These are phyloP conservation scores for Talaromyces piceae DNA, from an alignment of 2,329 filamentous ascomycete species.

Conservation along the genomic window DNA sequence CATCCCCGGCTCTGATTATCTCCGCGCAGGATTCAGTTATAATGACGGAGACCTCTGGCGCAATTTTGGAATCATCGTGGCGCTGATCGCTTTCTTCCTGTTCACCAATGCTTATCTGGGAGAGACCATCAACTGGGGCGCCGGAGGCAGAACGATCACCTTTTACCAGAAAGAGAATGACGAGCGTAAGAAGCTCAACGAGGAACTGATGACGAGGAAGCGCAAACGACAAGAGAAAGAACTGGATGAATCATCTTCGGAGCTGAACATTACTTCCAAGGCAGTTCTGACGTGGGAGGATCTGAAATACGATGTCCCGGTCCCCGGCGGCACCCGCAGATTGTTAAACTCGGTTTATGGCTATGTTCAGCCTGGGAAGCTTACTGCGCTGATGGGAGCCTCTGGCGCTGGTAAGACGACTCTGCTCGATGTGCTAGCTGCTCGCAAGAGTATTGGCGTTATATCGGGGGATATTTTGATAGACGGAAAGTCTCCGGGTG, in stretches of 20 bases:
- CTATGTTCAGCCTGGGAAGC: constrained; percentile 43
- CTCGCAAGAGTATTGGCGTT: constrained; percentile 58
- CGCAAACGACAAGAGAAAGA: constrained; percentile 11
- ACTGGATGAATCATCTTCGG: constrained; percentile 30
- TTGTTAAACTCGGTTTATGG: constrained; percentile 42
- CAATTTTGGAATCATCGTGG: constrained; percentile 35
- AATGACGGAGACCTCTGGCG: constrained; percentile 63
- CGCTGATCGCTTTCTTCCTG: constrained; percentile 28
- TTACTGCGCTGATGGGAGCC: constrained; percentile 47
- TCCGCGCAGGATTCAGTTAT: constrained; percentile 63
- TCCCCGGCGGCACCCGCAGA: constrained; percentile 38
- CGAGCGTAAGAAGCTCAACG: constrained; percentile 12
- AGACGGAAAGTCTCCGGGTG: constrained; percentile 51
- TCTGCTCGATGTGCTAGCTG: constrained; percentile 66
- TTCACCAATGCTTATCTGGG: constrained; percentile 32
- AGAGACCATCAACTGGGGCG: constrained; percentile 29
- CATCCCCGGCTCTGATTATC: constrained; percentile 62
- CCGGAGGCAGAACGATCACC: constrained; percentile 25
- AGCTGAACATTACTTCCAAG: constrained; percentile 47
- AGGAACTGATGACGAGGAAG: constrained; percentile 8
- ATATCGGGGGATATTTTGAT: constrained; percentile 57
- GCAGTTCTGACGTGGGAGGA: constrained; percentile 50
- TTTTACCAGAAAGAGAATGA: constrained; percentile 23
- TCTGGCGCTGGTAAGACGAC: constrained; percentile 79
- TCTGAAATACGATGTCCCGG: constrained; percentile 44